Evolutionary conservation across 208 protist genomes (phyloP), one percentile per base, ranked within the genome.

Genomic region (Acanthamoeba castellanii): DNA sequence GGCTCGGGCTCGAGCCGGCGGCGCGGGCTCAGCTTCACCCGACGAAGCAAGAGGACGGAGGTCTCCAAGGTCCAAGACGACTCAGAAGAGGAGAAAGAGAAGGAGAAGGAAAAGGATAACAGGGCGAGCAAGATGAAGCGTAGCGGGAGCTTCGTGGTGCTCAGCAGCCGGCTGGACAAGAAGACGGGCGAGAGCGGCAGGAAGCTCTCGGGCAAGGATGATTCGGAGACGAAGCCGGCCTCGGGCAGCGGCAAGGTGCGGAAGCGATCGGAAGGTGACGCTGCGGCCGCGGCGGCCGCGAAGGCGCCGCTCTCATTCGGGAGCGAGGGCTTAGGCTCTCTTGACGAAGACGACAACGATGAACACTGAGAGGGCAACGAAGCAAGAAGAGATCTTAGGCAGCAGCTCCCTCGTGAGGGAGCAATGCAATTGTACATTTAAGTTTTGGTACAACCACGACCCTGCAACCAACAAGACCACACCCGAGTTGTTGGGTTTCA

Each of bases 11-110:
- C 20, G 9, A 22, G 61, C 9, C 8, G 72, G 34, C 27, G 72
- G 72, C 72, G 72, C 37, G 72, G 72, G 30, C 27, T 81, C 8
- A 81, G 72, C 72, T 81, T 81, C 32, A n/a, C 72, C 30, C 72
- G 72, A 7, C 72, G 72, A 47, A 47, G 14, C 34, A 13, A 37
- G 32, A 81, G 27, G 72, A 47, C 18, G 14, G 37, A 81, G 30
- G 68, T 42, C 27, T 30, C 27, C 9, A 47, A 81, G 72, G 20
- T n/a, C n/a, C 16, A 45, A 13, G 16, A 13, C 14, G 72, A 81
- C 9, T 18, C 34, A 25, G 72, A 45, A 5, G 72, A n/a, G 14
- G 72, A 81, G 22, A 45, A 81, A 6, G 72, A 45, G 4, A 30
- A 50, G 30, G 72, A 45, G 16, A 9, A 20, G 34, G 37, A 81